Base-by-base conservation (phyloP, 306 rosid species). In the Pterocarpus santalinus region DNA sequence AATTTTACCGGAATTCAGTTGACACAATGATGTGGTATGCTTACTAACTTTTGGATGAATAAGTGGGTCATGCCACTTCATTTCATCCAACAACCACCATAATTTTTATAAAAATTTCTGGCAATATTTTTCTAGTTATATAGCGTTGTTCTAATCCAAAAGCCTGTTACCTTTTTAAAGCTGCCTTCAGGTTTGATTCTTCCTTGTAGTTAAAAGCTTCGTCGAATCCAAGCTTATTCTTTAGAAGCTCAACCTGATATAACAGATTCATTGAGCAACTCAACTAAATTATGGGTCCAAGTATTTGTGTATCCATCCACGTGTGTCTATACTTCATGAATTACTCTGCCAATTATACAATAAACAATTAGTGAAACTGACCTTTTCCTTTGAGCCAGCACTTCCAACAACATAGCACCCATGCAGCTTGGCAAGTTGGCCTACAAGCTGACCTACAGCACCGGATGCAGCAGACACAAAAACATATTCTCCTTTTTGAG, bases 391-490 rank as follows among this genome's bases (percentile, higher is more conserved):
- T 38, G 87, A 84, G 65, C 90, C 89, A 72, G 93, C 88, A 81
- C 87, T 86, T 69, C 95, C 93, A 81, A 91, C 90, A 4, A 91
- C 91, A 79, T 91, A 89, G 70, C 93, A 91, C 0, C 92, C 95
- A 14, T 80, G 64, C 83, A 89, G 17, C 60, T 87, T 89, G 22
- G 93, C 93, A 57, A 87, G 85, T 52, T 89, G 89, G 22, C 93
- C 91, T 2, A 85, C 93, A 49, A 87, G 88, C 76, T 89, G 91
- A 57, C 93, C 93, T 5, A 89, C 91, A 8, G 89, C 91, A 75
- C 89, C 91, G 5, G 86, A 89, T 62, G 92, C 86, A 3, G 93
- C 84, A 5, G 95, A 91, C 10, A 91, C 72, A 46, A 87, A 89
- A 38, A 91, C 90, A 65, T 17, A 36, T 11, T 89, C 91, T 33